phyloP scores from a whole-genome alignment of 345 rosid genomes.

The Eucalyptus shirleyi region DNA sequence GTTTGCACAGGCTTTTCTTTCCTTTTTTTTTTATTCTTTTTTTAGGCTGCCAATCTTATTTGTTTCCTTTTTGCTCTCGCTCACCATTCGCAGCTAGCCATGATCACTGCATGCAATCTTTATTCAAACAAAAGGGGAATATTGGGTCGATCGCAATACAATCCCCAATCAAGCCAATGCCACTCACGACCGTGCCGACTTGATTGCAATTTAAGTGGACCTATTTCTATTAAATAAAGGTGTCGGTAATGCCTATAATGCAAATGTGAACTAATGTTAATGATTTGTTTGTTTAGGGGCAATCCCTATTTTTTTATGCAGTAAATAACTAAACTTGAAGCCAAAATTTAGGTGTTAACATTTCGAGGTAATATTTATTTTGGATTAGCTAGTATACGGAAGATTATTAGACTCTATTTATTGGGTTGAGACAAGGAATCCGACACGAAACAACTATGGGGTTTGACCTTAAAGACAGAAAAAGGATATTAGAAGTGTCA shows the following conservation, averaged over 20 bases:
- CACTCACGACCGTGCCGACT: not conserved
- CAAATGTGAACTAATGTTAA: not conserved
- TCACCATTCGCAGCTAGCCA: no score
- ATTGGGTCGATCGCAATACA: not conserved
- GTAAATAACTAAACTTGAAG: no score
- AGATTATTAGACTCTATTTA: not conserved
- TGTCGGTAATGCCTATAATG: not conserved
- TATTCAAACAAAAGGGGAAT: not conserved
- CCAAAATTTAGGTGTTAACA: not conserved
- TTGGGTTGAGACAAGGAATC: not conserved
- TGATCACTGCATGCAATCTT: not conserved
- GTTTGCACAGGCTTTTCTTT: not conserved
- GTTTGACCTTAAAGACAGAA: not conserved
- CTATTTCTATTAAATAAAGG: not conserved
- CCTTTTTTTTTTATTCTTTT: no score
- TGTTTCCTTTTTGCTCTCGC: not conserved
- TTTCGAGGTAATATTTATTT: not conserved
- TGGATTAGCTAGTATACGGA: not conserved
- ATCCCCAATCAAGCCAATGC: not conserved
- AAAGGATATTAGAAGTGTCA: not conserved
- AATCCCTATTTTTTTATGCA: not conserved
- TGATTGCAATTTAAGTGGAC: not conserved
- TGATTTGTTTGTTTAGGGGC: not conserved
- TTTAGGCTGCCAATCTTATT: not conserved
- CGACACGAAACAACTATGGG: not conserved